Base-by-base conservation (phyloP, 202 grass and related monocot species). In the Bolboschoenoplectus hybrid region DNA sequence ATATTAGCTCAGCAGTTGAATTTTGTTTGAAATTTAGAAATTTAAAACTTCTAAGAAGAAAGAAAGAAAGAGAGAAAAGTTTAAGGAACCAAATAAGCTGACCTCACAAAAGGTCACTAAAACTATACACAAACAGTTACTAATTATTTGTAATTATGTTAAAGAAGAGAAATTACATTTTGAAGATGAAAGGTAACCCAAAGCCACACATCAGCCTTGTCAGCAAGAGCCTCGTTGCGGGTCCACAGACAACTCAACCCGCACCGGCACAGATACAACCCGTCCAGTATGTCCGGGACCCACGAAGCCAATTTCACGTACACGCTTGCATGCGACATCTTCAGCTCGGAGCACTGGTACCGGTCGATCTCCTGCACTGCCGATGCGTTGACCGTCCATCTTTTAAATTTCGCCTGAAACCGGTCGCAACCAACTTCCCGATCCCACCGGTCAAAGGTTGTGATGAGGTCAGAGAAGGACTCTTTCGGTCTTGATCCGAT, bases 201-300 rank as follows among this genome's bases (percentile, higher is more conserved):
- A 60, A 89, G 67, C 63, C 72, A 65, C 9, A 85, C 65, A 41
- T 89, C 87, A 5, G 83, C 82, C 39, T 85, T 82, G 50, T 89
- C 74, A 8, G 63, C 87, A 9, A 89, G 74, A 5, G 75, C 87
- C 20, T 63, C 50, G 52, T 85, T 85, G 14, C 83, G 62, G 74
- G 77, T 89, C 82, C 82, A 89, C 3, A 89, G 74, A 62, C 87
- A 89, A 6, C 72, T 89, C 64, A 89, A 51, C 9, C 87, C 87
- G 40, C 87, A 89, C 19, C 87, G 82, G 73, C 87, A 89, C 20
- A 36, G 45, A 51, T 89, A 89, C 63, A 85, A 9, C 40, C 75
- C 75, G 0, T 85, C 87, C 32, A 85, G n/a, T 58, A 81, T 58
- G 50, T 89, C 83, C 12, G 87, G 87, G 11, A 89, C 83, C 87